Evolutionary conservation across 305 asterid species (phyloP), one percentile per base, ranked within the genome.

Genomic region (Euphrasia arctica): DNA sequence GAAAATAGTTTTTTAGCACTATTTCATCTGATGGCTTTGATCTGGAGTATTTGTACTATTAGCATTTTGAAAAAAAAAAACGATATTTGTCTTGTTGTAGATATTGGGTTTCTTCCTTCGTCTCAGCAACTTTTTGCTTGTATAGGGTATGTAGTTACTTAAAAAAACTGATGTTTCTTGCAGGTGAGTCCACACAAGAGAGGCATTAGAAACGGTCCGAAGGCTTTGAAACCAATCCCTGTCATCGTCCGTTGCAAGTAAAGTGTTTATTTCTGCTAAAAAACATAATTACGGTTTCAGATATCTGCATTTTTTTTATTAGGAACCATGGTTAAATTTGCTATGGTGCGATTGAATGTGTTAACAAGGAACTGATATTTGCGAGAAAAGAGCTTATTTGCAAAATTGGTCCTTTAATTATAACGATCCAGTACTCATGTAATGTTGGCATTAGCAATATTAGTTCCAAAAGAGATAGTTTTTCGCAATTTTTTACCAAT

Each of bases 131-230:
- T 15, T 41, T 31, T 64, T 64, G 28, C 25, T 15, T 14, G 36
- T 32, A 27, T 49, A 50, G 49, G 49, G 27, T 15, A 11, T 63
- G 32, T 50, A 1, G 49, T 28, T 64, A 52, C 64, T 65, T 15
- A 39, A 39, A 7, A 14, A 57, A 67, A 14, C 50, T 55, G 70
- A 62, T 70, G 67, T 43, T 71, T 74, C 29, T 10, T 80, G 72
- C 89, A 88, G 96, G 70, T 64, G 70, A 79, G 89, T 75, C 83
- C 76, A 60, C 95, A 88, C 85, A 90, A 81, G 80, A 83, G 80
- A 77, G 95, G 92, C 50, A 84, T 90, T 63, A 66, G 97, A 72
- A 91, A 91, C 78, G 96, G 95, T 72, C 97, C 96, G 14, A 91
- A 84, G 82, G 96, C 96, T 77, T 78, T 91, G 81, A 88, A 91